These are phyloP conservation scores for Ceratobasidium sp. DNA, from an alignment of 1,284 basidiomycete genomes.

Conservation along the genomic window DNA sequence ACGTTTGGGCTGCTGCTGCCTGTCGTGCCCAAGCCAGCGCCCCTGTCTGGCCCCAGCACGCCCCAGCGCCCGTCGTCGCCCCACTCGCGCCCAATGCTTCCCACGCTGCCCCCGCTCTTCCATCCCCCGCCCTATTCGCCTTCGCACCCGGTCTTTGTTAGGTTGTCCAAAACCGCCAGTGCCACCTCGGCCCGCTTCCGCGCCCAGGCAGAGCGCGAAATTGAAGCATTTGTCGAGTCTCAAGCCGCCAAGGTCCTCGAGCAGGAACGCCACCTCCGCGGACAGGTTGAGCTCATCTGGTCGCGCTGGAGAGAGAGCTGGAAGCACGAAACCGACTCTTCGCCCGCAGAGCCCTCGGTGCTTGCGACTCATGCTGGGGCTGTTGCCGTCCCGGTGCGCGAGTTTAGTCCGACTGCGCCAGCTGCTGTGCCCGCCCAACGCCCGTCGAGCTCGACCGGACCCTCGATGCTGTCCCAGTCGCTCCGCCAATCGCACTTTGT, in stretches of 20 bases:
- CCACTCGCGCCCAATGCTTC: slow-evolving; percentile 53
- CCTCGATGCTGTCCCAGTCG: slow-evolving; percentile 33
- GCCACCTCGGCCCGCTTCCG: slow-evolving; percentile 63
- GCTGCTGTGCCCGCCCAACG: not conserved
- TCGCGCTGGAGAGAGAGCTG: slow-evolving; percentile 61
- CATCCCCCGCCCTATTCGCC: slow-evolving; percentile 77
- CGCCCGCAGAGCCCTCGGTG: slow-evolving; percentile 22
- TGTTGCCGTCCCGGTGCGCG: slow-evolving; percentile 11
- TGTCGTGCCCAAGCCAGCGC: slow-evolving; percentile 19
- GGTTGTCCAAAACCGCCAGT: slow-evolving; percentile 65
- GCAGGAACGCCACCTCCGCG: slow-evolving; percentile 61
- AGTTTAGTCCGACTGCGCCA: slow-evolving; percentile 27
- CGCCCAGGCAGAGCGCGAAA: slow-evolving; percentile 62
- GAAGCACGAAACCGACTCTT: slow-evolving; percentile 46
- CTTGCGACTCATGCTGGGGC: not conserved
- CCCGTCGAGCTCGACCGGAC: slow-evolving; percentile 10
- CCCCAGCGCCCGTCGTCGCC: slow-evolving; percentile 45
- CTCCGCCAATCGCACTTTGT: slow-evolving; percentile 17
- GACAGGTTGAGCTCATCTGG: slow-evolving; percentile 70
- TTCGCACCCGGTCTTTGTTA: slow-evolving; percentile 70
- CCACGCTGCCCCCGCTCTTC: slow-evolving; percentile 63
- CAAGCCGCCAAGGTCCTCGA: slow-evolving; percentile 64
- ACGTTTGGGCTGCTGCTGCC: slow-evolving; percentile 39
- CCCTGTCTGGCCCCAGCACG: slow-evolving; percentile 13
- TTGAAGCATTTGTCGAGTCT: slow-evolving; percentile 60